These are phyloP conservation scores for Pseudogymnoascus sp. DNA, from an alignment of 2,329 filamentous ascomycete genomes.

Conservation along the genomic window DNA sequence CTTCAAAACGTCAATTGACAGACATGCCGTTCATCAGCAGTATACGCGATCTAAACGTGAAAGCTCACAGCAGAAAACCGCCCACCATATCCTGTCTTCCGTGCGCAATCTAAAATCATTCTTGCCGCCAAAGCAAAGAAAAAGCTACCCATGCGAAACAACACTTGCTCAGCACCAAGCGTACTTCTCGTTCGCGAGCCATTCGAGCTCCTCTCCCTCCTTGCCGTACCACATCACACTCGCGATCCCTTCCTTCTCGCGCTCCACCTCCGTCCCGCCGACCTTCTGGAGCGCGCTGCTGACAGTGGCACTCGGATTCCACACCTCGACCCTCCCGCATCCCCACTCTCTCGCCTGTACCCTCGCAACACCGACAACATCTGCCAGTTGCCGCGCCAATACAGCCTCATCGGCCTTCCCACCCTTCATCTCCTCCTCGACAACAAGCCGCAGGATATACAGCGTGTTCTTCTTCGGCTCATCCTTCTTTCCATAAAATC, in stretches of 20 bases:
- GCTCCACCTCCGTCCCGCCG: conserved; percentile 41
- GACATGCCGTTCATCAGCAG: neutral
- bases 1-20: conserved; percentile 1
- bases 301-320: conserved; percentile 65
- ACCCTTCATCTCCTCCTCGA: conserved; percentile 47
- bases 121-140: neutral
- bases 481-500: conserved; percentile 51
- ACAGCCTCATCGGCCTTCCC: conserved; percentile 30
- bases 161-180: conserved; percentile 56
- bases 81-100: neutral
- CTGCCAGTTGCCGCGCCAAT: conserved; percentile 47
- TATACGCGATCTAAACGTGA: neutral
- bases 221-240: conserved; percentile 65
- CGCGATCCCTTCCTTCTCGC: conserved; percentile 61
- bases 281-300: conserved; percentile 39
- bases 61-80: neutral
- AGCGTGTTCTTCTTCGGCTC: conserved; percentile 48
- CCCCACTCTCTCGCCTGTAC: conserved; percentile 64
- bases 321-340: conserved; percentile 64
- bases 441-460: conserved; percentile 59
- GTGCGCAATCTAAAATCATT: neutral
- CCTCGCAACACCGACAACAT: conserved; percentile 60
- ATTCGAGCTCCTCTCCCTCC: conserved; percentile 49
- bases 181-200: conserved; percentile 71
- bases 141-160: neutral